Evolutionary conservation across 2,329 filamentous ascomycete genomes (phyloP).

Genomic region (Ophiocordyceps camponoti-leonardi): DNA sequence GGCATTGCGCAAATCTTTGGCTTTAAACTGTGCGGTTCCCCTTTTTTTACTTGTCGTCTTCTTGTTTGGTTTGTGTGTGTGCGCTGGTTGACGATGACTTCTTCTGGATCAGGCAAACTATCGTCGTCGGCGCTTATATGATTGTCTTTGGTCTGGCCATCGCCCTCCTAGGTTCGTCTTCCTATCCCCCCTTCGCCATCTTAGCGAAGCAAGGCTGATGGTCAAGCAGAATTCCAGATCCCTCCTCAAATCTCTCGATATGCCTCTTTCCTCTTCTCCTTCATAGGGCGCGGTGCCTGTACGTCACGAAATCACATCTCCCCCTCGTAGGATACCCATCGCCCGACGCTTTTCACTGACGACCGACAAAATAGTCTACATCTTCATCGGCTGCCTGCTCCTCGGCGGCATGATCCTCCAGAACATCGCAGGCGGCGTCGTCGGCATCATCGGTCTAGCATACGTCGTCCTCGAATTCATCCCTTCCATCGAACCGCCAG

Average conservation of each 20-base stretch:
- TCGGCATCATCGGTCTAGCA: slow-evolving; percentile 61
- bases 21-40: slow-evolving; percentile 34
- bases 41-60: neutral
- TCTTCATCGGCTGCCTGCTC: slow-evolving; percentile 81
- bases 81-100: too few species aligned
- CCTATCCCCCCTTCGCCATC: neutral
- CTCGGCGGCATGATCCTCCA: slow-evolving; percentile 50
- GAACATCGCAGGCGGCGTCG: slow-evolving; percentile 59
- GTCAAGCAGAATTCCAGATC: slow-evolving; percentile 66
- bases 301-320: too few species aligned
- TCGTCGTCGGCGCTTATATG: slow-evolving; percentile 74
- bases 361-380: slow-evolving; percentile 51
- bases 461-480: slow-evolving; percentile 66
- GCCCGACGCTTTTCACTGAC: neutral
- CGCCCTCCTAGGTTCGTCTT: slow-evolving; percentile 38
- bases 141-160: slow-evolving; percentile 77
- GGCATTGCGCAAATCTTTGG: slow-evolving; percentile 59
- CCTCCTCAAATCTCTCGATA: slow-evolving; percentile 85
- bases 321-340: too few species aligned
- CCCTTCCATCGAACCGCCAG: slow-evolving; percentile 61
- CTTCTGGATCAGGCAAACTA: slow-evolving; percentile 13
- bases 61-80: neutral
- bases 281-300: slow-evolving; percentile 90
- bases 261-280: slow-evolving; percentile 95
- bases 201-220: slow-evolving; percentile 7